Base-by-base conservation (phyloP, 345 rosid species). In the Camelina neglecta region DNA sequence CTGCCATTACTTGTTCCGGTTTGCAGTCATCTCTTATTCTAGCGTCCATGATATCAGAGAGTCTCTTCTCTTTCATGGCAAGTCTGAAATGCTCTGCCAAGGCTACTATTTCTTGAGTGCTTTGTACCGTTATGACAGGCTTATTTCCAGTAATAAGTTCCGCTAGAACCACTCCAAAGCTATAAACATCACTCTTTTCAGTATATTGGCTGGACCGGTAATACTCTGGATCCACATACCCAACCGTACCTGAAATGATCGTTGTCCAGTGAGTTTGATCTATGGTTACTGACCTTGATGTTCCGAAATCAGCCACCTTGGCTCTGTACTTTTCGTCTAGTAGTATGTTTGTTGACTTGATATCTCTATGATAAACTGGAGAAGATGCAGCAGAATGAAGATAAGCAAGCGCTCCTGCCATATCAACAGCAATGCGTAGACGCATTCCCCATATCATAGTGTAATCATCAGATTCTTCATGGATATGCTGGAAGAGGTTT, bases 41-140 rank as follows among this genome's bases (percentile, higher is more conserved):
- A 10, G 79, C 85, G 71, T 89, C 88, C 8, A 84, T 55, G 0
- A 61, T 80, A 1, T 83, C 86, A 12, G 67, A 50, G 26, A 85
- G 0, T 35, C 76, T 81, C 23, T 69, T 86, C 72, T 84, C 87
- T 21, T 80, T 83, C 71, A 85, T 74, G 18, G 80, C 54, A 20
- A 60, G 59, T 76, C 68, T 75, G 69, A 80, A 71, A 61, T 86
- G 81, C 1, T 78, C 83, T 60, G 77, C 89, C 79, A 86, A 73
- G 57, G 84, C 83, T 60, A 80, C 79, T 11, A 76, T 61, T 9
- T 84, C 89, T 6, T 63, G 72, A 10, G 80, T 82, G 67, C 85
- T 75, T 66, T 72, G 61, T 13, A 85, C 72, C 44, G 60, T 84
- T 51, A 85, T 76, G 6, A 76, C 71, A 51, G 71, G 64, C 51